Base-by-base conservation (phyloP, 768 basidiomycete genomes). In the Russula sp. region DNA sequence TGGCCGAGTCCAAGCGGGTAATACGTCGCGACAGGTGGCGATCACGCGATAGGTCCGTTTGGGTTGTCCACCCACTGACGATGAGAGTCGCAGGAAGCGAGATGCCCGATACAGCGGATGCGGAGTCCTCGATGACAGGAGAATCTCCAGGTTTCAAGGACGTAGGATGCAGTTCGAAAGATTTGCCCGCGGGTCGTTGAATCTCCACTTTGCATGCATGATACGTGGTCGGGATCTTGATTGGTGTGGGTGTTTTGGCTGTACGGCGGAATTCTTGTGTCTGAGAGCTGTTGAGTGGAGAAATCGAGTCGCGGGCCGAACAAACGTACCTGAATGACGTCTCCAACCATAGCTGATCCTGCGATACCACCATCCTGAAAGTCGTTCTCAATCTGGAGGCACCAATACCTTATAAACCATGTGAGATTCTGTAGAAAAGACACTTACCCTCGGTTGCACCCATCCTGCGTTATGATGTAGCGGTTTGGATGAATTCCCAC, bases 1-100 rank as follows among this genome's bases (percentile, higher is more conserved):
- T 69, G 16, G 66, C 68, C 1, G 68, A 69, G 52, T 69, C 68
- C 24, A 56, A 30, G 6, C 68, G 68, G 20, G 66, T 62, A 22
- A 65, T 65, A 26, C 57, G 56, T 5, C 59, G 66, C 3, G 66
- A 66, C n/a, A 32, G n/a, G 9, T 55, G 54, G 28, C 60, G 42
- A 24, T 69, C 57, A 20, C 44, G 57, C 8, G 59, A 26, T 30
- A 62, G 59, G 22, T 64, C 60, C 34, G 59, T 14, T 5, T 60
- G 57, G 24, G 59, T 20, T 3, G 44, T 57, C 55, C 57, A 69
- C 10, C 60, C 44, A 38, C 51, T 60, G 14, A 59, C 52, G 49
- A 61, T 44, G 13, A 69, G 57, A 26, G 59, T 22, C n/a, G 57
- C 68, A 11, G 63, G 59, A n/a, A 69, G 55, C n/a, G 68, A 64